Evolutionary conservation across 2,329 filamentous ascomycete species (phyloP).

Genomic region (Elsinoe perseae): DNA sequence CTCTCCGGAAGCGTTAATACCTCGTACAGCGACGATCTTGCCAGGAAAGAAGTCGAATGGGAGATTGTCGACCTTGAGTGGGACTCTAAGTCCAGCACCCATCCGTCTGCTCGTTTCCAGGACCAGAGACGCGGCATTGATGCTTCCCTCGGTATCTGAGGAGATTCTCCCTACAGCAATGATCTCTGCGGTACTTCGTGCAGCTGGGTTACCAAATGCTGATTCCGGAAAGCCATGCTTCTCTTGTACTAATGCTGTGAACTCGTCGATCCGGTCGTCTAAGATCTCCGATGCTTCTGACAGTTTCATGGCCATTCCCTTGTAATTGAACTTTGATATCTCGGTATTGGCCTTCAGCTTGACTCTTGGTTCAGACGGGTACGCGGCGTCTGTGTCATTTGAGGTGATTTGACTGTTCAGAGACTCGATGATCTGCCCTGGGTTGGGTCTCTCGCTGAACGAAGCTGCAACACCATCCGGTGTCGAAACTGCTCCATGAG

Average conservation of each 20-base stretch:
- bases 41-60: constrained; percentile 85
- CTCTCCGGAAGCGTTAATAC: constrained; percentile 77
- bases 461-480: constrained; percentile 36
- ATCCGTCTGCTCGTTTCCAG: constrained; percentile 79
- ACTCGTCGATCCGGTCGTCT: constrained; percentile 92
- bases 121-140: constrained; percentile 77
- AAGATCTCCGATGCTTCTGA: constrained; percentile 87
- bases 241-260: constrained; percentile 63
- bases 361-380: constrained; percentile 67
- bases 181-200: constrained; percentile 75
- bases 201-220: constrained; percentile 79
- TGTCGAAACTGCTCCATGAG: constrained; percentile 33
- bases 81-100: constrained; percentile 74
- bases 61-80: constrained; percentile 65
- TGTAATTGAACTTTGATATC: constrained; percentile 83
- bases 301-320: constrained; percentile 88
- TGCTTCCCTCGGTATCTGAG: constrained; percentile 77
- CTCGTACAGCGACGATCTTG: constrained; percentile 80
- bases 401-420: constrained; percentile 69
- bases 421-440: constrained; percentile 74
- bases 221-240: constrained; percentile 68
- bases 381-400: constrained; percentile 51
- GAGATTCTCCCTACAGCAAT: constrained; percentile 88
- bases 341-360: constrained; percentile 81
- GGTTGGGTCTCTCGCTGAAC: constrained; percentile 69